Base-by-base conservation (phyloP, 1,139 yeast genomes). In the Taphrina deformans region DNA sequence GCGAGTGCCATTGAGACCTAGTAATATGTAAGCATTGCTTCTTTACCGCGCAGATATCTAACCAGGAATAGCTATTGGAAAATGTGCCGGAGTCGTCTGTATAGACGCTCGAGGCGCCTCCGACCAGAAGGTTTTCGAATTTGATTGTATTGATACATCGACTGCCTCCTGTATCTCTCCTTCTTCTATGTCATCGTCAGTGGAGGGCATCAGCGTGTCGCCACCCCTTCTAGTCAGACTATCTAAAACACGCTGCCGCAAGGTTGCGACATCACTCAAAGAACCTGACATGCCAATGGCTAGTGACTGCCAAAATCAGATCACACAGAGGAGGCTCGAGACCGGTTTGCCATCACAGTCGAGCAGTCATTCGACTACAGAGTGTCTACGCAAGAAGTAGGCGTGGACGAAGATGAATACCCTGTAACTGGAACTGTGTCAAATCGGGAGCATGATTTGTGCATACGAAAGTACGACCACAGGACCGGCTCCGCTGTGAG, bases 171-270 rank as follows among this genome's bases (percentile, higher is more conserved):
- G 48, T 38, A 53, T 31, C 48, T 53, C 58, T 31, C 58, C 58
- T n/a, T 53, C 58, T 24, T 53, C 58, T 31, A 53, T 24, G 9
- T 40, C 48, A 21, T 53, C 58, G 40, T 21, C 31, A 29, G 10
- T 38, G 7, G 23, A 14, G 24, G 46, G 35, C 9, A 7, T 21
- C 31, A 33, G 55, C 16, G 44, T 12, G 31, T 16, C 55, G n/a
- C 44, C 27, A 16, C 35, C 52, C 21, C 16, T 51, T 16, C 31
- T 51, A 1, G 44, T 16, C 44, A 53, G 16, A 53, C 58, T 53
- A 29, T 53, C 58, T 38, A 53, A 41, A 6, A 53, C 58, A 53
- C 58, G 58, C 24, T 38, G 45, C 21, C 58, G 58, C 35, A 53
- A 26, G 2, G 55, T 10, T 7, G 55, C 55, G 26, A 51, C 55